A percentile compares a stretch with the other conserved stretches of the same genome.
These are phyloP conservation scores for Hypoxylon sp. DNA, from an alignment of 2,329 filamentous ascomycete genomes.

Conservation along the genomic window DNA sequence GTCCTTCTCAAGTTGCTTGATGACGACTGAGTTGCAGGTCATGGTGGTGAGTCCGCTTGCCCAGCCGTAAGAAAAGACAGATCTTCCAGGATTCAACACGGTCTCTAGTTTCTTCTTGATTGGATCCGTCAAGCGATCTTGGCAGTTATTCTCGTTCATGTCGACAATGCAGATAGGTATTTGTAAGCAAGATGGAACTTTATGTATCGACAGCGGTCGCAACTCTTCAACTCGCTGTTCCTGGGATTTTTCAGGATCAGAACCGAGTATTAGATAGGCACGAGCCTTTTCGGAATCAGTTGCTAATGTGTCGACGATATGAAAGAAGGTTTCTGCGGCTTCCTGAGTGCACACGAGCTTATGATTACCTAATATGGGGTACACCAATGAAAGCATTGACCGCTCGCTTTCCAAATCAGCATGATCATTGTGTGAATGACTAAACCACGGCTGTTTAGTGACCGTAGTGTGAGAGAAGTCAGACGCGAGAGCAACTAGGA, in stretches of 20 bases:
- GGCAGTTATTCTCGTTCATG: slow-evolving; percentile 57
- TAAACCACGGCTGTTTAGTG: slow-evolving; percentile 59
- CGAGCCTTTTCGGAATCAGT: slow-evolving; percentile 72
- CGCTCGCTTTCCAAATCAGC: slow-evolving; percentile 74
- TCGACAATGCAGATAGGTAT: slow-evolving; percentile 73
- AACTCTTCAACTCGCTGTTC: slow-evolving; percentile 52
- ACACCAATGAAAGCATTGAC: slow-evolving; percentile 72
- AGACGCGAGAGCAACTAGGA: slow-evolving; percentile 79
- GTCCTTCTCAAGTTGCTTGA: slow-evolving; percentile 72
- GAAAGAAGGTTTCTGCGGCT: slow-evolving; percentile 75
- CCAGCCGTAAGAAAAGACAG: slow-evolving; percentile 83
- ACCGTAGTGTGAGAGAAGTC: slow-evolving; percentile 75
- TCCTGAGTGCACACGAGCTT: slow-evolving; percentile 76
- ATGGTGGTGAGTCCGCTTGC: slow-evolving; percentile 73
- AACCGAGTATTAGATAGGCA: slow-evolving; percentile 70
- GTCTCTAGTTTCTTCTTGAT: slow-evolving; percentile 58
- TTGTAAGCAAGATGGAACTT: slow-evolving; percentile 56
- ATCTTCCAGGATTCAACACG: slow-evolving; percentile 67
- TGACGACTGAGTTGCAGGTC: slow-evolving; percentile 78
- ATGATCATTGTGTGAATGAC: slow-evolving; percentile 73
- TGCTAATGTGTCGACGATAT: slow-evolving; percentile 75
- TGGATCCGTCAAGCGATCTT: slow-evolving; percentile 45
- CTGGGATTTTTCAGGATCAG: slow-evolving; percentile 44
- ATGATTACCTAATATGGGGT: slow-evolving; percentile 70
- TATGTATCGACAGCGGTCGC: slow-evolving; percentile 57